Conservation (phyloP, 208 protist genomes). For the Crithidia expoeki region DNA sequence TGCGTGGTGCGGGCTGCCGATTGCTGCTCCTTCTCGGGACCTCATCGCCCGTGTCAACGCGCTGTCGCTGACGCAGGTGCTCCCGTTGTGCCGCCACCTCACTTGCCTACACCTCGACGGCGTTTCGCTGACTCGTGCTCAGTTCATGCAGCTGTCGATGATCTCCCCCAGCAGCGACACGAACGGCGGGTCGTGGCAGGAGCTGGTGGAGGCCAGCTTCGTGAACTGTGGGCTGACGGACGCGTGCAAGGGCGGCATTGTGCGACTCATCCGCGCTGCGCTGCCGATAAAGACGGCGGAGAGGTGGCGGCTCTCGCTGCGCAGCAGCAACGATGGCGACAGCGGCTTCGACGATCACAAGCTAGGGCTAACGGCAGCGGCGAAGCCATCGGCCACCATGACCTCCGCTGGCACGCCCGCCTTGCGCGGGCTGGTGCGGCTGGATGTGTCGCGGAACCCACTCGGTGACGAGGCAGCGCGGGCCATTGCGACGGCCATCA, state of each 20-base stretch:
- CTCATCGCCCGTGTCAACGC: not conserved
- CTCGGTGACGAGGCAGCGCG: constrained; percentile 56
- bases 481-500: constrained; percentile 43
- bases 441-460: constrained; percentile 66
- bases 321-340: constrained; percentile 16
- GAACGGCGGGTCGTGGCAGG: constrained; percentile 31
- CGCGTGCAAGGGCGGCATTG: constrained; percentile 40
- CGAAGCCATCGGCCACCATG: not conserved
- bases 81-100: constrained; percentile 46
- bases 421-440: constrained; percentile 33
- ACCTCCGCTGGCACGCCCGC: not conserved
- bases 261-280: constrained; percentile 38
- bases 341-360: not conserved
- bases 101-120: constrained; percentile 44
- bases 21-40: not conserved
- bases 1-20: constrained; percentile 44
- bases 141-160: constrained; percentile 38
- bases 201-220: constrained; percentile 64
- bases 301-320: constrained; percentile 54
- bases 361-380: not conserved
- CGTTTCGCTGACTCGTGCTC: constrained; percentile 36
- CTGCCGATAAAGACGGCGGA: constrained; percentile 25
- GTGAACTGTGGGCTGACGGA: constrained; percentile 67
- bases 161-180: constrained; percentile 5
- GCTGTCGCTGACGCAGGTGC: constrained; percentile 37